Evolutionary conservation across 2,329 filamentous ascomycete species (phyloP), one percentile per base, ranked within the genome.

Genomic region (Trichoderma brevicompactum): DNA sequence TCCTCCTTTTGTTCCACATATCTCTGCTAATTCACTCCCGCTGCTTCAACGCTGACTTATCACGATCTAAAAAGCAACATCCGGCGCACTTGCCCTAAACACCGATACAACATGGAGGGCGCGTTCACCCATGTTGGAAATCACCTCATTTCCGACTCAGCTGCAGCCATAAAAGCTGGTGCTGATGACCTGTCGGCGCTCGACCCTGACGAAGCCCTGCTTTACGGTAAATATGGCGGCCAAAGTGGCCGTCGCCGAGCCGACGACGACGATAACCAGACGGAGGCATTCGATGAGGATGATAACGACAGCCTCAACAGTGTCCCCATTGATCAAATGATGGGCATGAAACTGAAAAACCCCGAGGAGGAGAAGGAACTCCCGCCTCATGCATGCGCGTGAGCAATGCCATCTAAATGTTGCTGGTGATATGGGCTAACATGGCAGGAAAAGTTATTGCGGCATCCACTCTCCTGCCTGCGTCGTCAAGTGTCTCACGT

Each of bases 381-480:
- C 62, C 95, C 95, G 32, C 83, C 92, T 68, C 95, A 99, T 82
- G 95, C 96, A 70, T 99, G 94, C 90, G 92, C 94, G 89, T 96
- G 88, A 80, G 91, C 88, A 48, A 36, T 54, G 49, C 59, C 55
- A 53, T 56, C n/a, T 43, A 17, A 15, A 41, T 62, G 40, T 41
- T 41, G 28, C 65, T 15, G 52, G 58, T 65, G 62, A 46, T 58
- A 64, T 44, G 50, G 55, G 46, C 75, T 74, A 72, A 76, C 69
- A 66, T 41, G 53, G 68, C 50, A 61, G n/a, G 46, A 68, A 54
- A 75, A 95, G 92, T 44, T 97, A 97, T 79, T 99, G 95, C 77
- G 95, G 95, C 66, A 99, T 99, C 69, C 95, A 99, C 81, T 96
- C 96, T 66, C 90, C 95, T 2, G 90, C 91, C 75, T 95, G 91